Percentiles rank a stretch among this genome's conserved stretches.
phyloP scores from a whole-genome alignment of 1,139 yeast species.

The Geotrichum restrictum region DNA sequence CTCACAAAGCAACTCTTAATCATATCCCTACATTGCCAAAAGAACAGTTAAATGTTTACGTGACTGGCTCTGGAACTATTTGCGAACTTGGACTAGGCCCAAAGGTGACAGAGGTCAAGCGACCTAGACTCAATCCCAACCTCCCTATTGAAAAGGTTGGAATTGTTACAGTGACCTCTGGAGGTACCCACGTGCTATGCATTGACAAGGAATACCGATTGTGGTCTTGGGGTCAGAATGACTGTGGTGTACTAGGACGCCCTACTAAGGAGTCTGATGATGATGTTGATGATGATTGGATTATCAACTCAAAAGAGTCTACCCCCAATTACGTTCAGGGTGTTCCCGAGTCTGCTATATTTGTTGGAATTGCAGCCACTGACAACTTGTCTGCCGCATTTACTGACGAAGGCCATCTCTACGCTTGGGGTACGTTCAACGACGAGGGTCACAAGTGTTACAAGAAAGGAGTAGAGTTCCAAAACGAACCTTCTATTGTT shows the following conservation, averaged over 20 bases:
- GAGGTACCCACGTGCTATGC: constrained; percentile 93
- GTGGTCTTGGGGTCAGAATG: constrained; percentile 99
- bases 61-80: constrained; percentile 96
- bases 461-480: constrained; percentile 59
- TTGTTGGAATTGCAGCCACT: constrained; percentile 86
- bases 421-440: constrained; percentile 97
- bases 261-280: constrained; percentile 62
- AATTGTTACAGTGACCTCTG: constrained; percentile 82
- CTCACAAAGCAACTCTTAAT: constrained; percentile 14
- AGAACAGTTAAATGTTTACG: constrained; percentile 67
- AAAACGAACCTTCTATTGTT: constrained; percentile 63
- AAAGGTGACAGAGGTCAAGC: constrained; percentile 82
- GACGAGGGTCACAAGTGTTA: constrained; percentile 91
- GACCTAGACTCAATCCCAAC: constrained; percentile 86
- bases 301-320: constrained; percentile 79
- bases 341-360: constrained; percentile 53
- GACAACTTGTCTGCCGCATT: constrained; percentile 84
- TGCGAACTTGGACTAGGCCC: constrained; percentile 97
- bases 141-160: constrained; percentile 58
- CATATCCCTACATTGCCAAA: constrained; percentile 41
- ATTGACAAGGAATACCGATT: constrained; percentile 66
- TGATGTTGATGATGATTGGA: constrained; percentile 75
- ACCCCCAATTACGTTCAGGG: constrained; percentile 76
- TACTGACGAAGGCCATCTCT: constrained; percentile 77
- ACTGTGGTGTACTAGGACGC: constrained; percentile 89